These are phyloP conservation scores for Xylaria sp. DNA, from an alignment of 2,329 filamentous ascomycete species.

Conservation along the genomic window DNA sequence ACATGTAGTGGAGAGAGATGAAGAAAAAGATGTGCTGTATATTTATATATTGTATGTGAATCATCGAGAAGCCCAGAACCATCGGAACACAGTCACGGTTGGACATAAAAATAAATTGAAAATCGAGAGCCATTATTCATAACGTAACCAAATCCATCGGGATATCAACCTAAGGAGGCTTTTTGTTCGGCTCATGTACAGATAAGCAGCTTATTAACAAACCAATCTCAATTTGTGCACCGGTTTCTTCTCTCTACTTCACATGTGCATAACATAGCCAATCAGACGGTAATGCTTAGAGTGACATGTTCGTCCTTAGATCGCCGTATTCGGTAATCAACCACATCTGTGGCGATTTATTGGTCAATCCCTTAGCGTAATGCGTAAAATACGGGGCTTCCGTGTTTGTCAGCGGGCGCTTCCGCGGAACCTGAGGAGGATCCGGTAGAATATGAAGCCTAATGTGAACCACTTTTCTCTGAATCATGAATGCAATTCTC, in stretches of 20 bases:
- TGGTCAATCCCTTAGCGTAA: not conserved
- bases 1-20: not conserved
- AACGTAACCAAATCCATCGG: not conserved
- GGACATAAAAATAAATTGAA: too few relatives aligned
- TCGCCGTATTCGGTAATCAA: not conserved
- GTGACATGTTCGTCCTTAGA: not conserved
- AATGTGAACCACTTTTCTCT: not conserved
- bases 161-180: not conserved
- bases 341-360: slow-evolving; percentile 5
- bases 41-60: not conserved
- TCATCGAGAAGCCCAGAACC: not conserved
- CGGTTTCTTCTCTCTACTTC: not conserved
- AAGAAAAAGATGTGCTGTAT: not conserved
- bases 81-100: too few relatives aligned
- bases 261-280: not conserved
- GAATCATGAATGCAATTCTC: not conserved
- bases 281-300: not conserved
- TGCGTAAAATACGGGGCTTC: not conserved
- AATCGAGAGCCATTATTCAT: not conserved
- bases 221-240: not conserved
- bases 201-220: not conserved
- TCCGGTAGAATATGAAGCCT: not conserved
- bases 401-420: slow-evolving; percentile 31
- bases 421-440: slow-evolving; percentile 23
- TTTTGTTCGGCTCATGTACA: not conserved